Evolutionary conservation across 768 basidiomycete genomes (phyloP), one percentile per base, ranked within the genome.

Genomic region (Macrocybe gigantea): DNA sequence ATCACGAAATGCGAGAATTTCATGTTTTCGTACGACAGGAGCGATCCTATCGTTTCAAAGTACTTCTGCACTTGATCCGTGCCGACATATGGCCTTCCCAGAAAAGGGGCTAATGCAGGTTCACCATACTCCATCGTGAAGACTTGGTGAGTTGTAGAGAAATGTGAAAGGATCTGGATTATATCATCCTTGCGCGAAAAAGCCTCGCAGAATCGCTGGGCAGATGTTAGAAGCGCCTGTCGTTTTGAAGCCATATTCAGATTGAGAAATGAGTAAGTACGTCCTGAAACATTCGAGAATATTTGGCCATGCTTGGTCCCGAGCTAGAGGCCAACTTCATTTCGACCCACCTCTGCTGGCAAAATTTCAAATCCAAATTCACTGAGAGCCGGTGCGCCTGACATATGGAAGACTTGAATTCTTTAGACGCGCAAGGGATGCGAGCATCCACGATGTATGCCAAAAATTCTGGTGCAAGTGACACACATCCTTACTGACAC

Each of bases 41-140:
- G 56, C 9, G 68, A 63, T 33, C 62, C 58, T 38, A 85, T 70
- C 41, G 69, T 60, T 37, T 68, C 60, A 43, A 85, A 79, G 60
- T 85, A 85, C 38, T 56, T 53, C 36, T 63, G 61, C 37, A 80
- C 63, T 37, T 70, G 76, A 2, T 63, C 59, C 14, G 49, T 59
- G 10, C 80, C 79, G 0, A 56, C 56, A 59, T 81, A 83, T 9
- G 59, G 49, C 29, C 64, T 70, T 31, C 83, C 82, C 5, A 84
- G 56, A 60, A 85, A 85, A n/a, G 82, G 79, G 7, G 80, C 79
- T 33, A 83, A 67, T 33, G 55, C 56, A 14, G 67, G 63, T 29
- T 78, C 66, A 11, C 83, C 83, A 44, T 85, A 70, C 58, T 84
- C 83, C 53, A 74, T 50, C 1, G 71, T 78, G 42, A 69, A 66